Base-by-base conservation (phyloP, 2,329 filamentous ascomycete species). In the Fusarium keratoplasticum region DNA sequence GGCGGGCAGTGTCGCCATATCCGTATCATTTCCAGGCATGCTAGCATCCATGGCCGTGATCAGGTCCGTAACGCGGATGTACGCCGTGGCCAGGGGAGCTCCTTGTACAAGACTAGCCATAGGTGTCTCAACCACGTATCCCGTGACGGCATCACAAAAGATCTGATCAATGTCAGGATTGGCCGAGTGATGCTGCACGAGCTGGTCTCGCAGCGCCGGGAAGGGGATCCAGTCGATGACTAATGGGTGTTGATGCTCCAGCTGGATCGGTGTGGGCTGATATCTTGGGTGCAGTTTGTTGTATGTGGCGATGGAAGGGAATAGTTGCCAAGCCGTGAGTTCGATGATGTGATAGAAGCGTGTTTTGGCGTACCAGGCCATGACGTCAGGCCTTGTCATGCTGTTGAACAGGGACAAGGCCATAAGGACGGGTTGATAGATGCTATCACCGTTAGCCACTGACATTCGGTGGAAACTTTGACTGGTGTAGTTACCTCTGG, bases 351-450 rank as follows among this genome's bases (percentile, higher is more conserved):
- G 80, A 55, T 69, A 81, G 69, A 81, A 81, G 6, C 80, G 75
- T 2, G 80, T 83, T 29, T 81, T 88, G 11, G 85, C 88, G 7
- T 83, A 82, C 79, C 79, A 81, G 1, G 79, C 76, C 74, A 83
- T 82, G 35, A 81, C 80, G 44, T 81, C 81, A 5, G 81, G 81
- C 0, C 81, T 72, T 0, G 80, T 81, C 59, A 82, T 76, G 70
- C 80, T 81, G 64, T 82, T 82, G 67, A 82, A 82, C 70, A 82
- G 77, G 22, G 81, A 76, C 1, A 82, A 64, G 1, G 81, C 78
- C 75, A 80, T 81, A 4, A 77, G 63, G 0, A 82, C 78, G 0
- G 78, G 73, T 42, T 81, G 80, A 6, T 81, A 82, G 2, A 78
- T 67, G 2, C 77, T 78, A 1, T 0, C 0, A 20, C 9, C 55